Evolutionary conservation across 148 eudicot species (phyloP).

Genomic region (Spergularia marina): DNA sequence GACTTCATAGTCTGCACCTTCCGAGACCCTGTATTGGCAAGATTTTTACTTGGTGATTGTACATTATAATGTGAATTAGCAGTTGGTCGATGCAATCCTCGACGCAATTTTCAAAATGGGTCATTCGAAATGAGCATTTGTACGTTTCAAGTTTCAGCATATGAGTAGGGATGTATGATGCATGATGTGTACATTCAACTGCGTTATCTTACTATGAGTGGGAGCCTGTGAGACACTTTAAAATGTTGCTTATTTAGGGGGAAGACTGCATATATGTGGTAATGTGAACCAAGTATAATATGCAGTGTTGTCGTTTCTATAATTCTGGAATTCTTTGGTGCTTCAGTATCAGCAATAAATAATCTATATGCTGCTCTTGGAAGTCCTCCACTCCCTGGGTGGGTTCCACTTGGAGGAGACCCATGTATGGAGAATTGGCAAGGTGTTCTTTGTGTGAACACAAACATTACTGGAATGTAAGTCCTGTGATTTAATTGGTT

Average conservation of each 20-base stretch:
- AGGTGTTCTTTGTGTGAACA: conserved; percentile 88
- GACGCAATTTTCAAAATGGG: not conserved
- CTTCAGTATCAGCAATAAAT: conserved; percentile 70
- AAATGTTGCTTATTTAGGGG: not conserved
- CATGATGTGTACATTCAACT: no score
- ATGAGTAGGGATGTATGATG: no score
- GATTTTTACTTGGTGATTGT: not conserved
- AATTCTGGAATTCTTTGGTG: conserved; percentile 10
- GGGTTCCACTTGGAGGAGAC: conserved; percentile 87
- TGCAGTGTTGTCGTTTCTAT: conserved; percentile 5
- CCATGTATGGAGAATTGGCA: conserved; percentile 89
- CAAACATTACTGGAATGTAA: conserved; percentile 82
- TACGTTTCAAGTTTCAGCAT: no score
- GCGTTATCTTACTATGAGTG: no score
- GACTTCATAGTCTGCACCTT: not conserved
- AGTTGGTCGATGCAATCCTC: no score
- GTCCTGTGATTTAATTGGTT: not conserved
- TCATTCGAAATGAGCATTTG: not conserved
- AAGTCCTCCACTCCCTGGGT: conserved; percentile 66
- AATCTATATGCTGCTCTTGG: conserved; percentile 77
- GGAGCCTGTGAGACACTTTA: no score
- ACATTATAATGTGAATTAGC: no score
- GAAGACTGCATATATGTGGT: not conserved
- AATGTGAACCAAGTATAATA: not conserved
- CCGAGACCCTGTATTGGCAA: not conserved